These are phyloP conservation scores for Kazachstania bromeliacearum DNA, from an alignment of 805 yeast species.

Conservation along the genomic window DNA sequence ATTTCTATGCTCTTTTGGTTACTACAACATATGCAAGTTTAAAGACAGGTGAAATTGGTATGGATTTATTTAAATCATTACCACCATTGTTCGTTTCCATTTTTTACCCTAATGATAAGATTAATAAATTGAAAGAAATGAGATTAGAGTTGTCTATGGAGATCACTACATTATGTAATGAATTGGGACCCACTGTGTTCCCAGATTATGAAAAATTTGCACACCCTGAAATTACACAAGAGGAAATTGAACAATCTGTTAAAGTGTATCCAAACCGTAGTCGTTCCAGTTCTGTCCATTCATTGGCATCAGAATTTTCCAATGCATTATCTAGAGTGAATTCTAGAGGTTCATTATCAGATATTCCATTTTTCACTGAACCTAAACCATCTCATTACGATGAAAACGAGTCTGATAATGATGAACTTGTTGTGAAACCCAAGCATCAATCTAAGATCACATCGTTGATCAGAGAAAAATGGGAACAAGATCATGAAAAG, in stretches of 20 bases:
- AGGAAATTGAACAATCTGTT: constrained; percentile 4
- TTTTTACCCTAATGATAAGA: constrained; percentile 34
- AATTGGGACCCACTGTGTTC: constrained; percentile 75
- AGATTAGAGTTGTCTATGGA: constrained; percentile 56
- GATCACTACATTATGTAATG: constrained; percentile 72
- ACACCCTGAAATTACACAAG: constrained; percentile 2
- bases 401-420: constrained; percentile 4
- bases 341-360: constrained; percentile 52
- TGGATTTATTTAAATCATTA: constrained; percentile 73
- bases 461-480: constrained; percentile 21
- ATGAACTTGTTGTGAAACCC: constrained; percentile 1
- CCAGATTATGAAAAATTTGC: constrained; percentile 61
- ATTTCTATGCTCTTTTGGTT: constrained; percentile 49
- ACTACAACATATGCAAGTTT: constrained; percentile 81
- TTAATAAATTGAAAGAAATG: constrained; percentile 44
- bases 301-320: constrained; percentile 34
- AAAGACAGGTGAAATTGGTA: constrained; percentile 81
- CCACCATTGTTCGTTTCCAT: constrained; percentile 52
- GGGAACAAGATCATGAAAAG: constrained; percentile 14
- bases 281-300: constrained; percentile 23
- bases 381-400: constrained; percentile 5
- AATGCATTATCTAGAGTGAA: constrained; percentile 55
- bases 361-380: constrained; percentile 49
- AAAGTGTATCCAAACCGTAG: constrained; percentile 13
- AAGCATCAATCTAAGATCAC: constrained; percentile 14